Evolutionary conservation across 805 yeast genomes (phyloP), one percentile per base, ranked within the genome.

Genomic region (Lipomyces anomalus): DNA sequence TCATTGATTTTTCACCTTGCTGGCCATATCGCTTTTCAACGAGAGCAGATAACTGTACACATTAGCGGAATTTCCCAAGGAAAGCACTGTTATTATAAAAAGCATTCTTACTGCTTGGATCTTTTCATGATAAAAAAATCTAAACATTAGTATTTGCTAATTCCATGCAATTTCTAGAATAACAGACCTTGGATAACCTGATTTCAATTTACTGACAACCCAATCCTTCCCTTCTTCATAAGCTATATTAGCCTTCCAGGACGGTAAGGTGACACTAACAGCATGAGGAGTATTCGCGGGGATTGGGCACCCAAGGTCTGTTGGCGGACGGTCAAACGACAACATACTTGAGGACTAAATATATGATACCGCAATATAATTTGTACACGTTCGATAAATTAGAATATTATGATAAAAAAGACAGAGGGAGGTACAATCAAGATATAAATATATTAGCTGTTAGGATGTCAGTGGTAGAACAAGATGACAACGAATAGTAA

Each of bases 261-360:
- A 84, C 5, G 98, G 98, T 28, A 90, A 72, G 1, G 95, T 84
- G 38, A 90, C 97, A 9, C 95, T 85, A 1, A 90, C 95, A 0
- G 97, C 96, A 64, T 92, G 97, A 2, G 82, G 80, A 0, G 94
- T 82, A 62, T 86, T 81, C 48, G 84, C 82, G 2, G 98, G 97
- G 47, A 92, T 89, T 1, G 95, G 78, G 16, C 76, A 82, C 3
- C 97, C 97, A 16, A 87, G 75, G n/a, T 26, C 49, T 13, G 55
- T 50, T 35, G 55, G 55, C n/a, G 55, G 55, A 6, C 43, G 35
- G 16, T 50, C 55, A 29, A 50, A n/a, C 5, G 55, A 38, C 17
- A 47, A 47, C 55, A 50, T 50, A 13, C 9, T 13, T 26, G 30
- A 9, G 30, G 30, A 13, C 13, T 26, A 26, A n/a, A n/a, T n/a